Evolutionary conservation across 192 early-diverging fungal species (phyloP).

Genomic region (Coemansia sp.): DNA sequence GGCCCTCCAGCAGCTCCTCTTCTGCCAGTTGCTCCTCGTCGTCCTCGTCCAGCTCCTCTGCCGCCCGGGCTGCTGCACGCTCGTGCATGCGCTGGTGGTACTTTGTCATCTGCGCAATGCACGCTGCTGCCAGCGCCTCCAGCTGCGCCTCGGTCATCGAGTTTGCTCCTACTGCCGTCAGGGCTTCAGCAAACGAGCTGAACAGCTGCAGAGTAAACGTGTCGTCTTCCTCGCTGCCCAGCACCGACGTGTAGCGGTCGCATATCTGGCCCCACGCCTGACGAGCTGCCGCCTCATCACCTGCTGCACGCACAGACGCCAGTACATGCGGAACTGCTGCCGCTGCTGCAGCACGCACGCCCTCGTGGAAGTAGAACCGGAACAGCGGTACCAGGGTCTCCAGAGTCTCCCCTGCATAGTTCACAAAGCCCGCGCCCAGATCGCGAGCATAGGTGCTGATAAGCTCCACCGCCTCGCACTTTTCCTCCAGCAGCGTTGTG

Average conservation of each 20-base stretch:
- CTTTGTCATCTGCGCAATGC: slow-evolving; percentile 69
- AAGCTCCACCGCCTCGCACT: slow-evolving; percentile 98
- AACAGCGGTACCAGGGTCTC: slow-evolving; percentile 86
- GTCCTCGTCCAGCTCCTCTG: slow-evolving; percentile 85
- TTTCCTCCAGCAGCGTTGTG: slow-evolving; percentile 95
- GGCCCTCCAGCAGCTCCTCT: slow-evolving; percentile 71
- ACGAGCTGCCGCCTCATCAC: slow-evolving; percentile 38
- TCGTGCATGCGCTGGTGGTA: slow-evolving; percentile 74
- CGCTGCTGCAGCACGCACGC: slow-evolving; percentile 86
- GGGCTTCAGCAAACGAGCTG: slow-evolving; percentile 68
- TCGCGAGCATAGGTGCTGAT: slow-evolving; percentile 90
- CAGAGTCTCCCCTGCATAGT: slow-evolving; percentile 79
- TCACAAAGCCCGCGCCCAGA: slow-evolving; percentile 83
- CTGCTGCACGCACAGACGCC: slow-evolving; percentile 54
- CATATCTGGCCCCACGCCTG: slow-evolving; percentile 70
- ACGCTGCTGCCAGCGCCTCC: slow-evolving; percentile 67
- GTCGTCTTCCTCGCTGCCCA: slow-evolving; percentile 79
- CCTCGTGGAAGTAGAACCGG: slow-evolving; percentile 98
- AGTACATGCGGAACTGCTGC: slow-evolving; percentile 79
- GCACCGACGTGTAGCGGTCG: slow-evolving; percentile 73
- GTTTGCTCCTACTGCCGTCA: slow-evolving; percentile 40
- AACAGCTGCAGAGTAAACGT: slow-evolving; percentile 76
- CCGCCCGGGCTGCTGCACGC: slow-evolving; percentile 69
- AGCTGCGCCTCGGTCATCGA: slow-evolving; percentile 62
- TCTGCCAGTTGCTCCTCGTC: slow-evolving; percentile 85